These are phyloP conservation scores for Ilex paraguariensis DNA, from an alignment of 305 asterid species.

Conservation along the genomic window DNA sequence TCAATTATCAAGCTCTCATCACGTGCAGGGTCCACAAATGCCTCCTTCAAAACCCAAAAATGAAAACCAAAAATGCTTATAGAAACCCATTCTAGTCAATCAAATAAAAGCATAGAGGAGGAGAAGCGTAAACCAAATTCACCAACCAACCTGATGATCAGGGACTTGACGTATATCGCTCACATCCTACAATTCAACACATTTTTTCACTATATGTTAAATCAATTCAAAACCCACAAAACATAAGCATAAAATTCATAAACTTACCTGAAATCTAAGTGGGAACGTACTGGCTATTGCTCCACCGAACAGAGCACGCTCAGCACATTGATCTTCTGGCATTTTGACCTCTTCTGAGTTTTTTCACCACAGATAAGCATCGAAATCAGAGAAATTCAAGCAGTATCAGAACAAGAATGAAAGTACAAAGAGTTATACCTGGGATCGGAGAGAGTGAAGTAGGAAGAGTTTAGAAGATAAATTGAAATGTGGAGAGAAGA, in stretches of 20 bases:
- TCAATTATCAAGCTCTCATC: conserved; percentile 89
- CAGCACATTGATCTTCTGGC: not conserved
- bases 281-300: conserved; percentile 1
- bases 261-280: not conserved
- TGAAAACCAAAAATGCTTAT: not conserved
- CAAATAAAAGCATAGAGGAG: not conserved
- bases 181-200: conserved; percentile 47
- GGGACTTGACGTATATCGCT: conserved; percentile 82
- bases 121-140: conserved; percentile 4
- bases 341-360: not conserved
- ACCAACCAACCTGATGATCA: conserved; percentile 68
- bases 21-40: conserved; percentile 62
- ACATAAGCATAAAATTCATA: not conserved
- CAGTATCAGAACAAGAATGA: no score
- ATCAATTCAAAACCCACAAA: not conserved
- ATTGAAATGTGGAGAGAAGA: no score
- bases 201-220: not conserved
- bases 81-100: no score
- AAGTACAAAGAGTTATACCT: no score
- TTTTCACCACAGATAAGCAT: no score
- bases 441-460: no score
- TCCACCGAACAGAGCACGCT: not conserved
- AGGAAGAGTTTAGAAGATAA: no score
- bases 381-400: no score
- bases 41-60: conserved; percentile 45